These are phyloP conservation scores for Corynascus novoguineensis DNA, from an alignment of 495 filamentous ascomycete genomes.

Conservation along the genomic window DNA sequence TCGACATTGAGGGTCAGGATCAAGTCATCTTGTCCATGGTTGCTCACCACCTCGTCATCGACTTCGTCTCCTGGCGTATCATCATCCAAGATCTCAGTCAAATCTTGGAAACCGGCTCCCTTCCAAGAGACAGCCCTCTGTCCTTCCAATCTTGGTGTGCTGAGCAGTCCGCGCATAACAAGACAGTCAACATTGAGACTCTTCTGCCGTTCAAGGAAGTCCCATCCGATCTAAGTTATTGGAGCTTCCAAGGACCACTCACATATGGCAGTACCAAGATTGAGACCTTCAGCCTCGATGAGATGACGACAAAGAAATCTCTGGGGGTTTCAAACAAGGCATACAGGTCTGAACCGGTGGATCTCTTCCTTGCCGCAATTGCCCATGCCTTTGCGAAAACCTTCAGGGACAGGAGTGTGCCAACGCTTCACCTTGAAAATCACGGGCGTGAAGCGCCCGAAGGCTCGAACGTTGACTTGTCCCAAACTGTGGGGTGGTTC, in stretches of 20 bases:
- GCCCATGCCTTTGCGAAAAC: slow-evolving; percentile 27
- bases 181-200: slow-evolving; percentile 1
- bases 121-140: slow-evolving; percentile 24
- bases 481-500: slow-evolving; percentile 59
- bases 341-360: slow-evolving; percentile 28
- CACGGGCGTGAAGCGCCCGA: slow-evolving; percentile 54
- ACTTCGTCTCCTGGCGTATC: slow-evolving; percentile 59
- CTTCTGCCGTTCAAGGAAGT: slow-evolving; percentile 17
- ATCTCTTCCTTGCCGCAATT: slow-evolving; percentile 31
- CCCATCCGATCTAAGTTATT: slow-evolving; percentile 24
- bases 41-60: slow-evolving; percentile 54
- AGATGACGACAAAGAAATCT: slow-evolving; percentile 19
- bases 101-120: slow-evolving; percentile 35
- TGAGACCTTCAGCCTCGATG: slow-evolving; percentile 23
- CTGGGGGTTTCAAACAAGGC: slow-evolving; percentile 24
- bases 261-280: slow-evolving; percentile 18
- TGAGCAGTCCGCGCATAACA: slow-evolving; percentile 31
- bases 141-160: slow-evolving; percentile 52
- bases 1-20: slow-evolving; percentile 31
- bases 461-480: slow-evolving; percentile 45
- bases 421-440: slow-evolving; percentile 45
- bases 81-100: slow-evolving; percentile 54
- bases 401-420: slow-evolving; percentile 40
- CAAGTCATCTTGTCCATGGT: slow-evolving; percentile 44
- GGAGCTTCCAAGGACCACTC: slow-evolving; percentile 23